Conservation (phyloP, 1,139 yeast genomes). For the Magnusiomyces fungicola region DNA sequence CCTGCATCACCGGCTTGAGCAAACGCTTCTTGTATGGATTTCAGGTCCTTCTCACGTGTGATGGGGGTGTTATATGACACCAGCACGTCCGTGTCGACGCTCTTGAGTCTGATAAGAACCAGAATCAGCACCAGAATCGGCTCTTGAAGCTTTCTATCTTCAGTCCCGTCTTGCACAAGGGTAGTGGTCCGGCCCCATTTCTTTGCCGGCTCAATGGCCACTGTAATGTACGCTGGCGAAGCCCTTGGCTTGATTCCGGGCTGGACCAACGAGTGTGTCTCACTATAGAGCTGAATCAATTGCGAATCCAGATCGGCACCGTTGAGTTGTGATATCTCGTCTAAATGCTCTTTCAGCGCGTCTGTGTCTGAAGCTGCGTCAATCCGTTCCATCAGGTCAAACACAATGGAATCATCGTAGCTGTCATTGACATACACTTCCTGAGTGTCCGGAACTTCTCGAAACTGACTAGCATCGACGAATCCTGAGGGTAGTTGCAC, state of each 20-base stretch:
- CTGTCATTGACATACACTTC: constrained; percentile 56
- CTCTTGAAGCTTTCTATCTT: constrained; percentile 2
- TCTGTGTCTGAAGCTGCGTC: constrained; percentile 26
- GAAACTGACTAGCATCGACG: constrained; percentile 61
- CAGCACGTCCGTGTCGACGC: constrained; percentile 54
- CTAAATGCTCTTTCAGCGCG: constrained; percentile 37
- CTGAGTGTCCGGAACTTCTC: constrained; percentile 85
- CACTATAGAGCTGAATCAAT: constrained; percentile 7
- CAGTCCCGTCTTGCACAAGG: constrained; percentile 1
- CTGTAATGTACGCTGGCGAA: constrained; percentile 19
- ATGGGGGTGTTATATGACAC: constrained; percentile 54
- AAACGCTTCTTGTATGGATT: constrained; percentile 11
- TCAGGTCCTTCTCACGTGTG: constrained; percentile 14
- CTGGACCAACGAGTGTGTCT: constrained; percentile 1
- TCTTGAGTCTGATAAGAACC: constrained; percentile 34
- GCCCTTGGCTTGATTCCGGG: not conserved
- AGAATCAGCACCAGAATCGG: constrained; percentile 12
- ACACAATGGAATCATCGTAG: constrained; percentile 14
- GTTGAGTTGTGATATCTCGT: constrained; percentile 38
- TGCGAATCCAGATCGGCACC: constrained; percentile 17
- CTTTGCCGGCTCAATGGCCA: constrained; percentile 35
- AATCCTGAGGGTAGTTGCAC: constrained; percentile 48
- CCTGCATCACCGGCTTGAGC: constrained; percentile 2
- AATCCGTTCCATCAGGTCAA: constrained; percentile 14
- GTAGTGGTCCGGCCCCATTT: constrained; percentile 40